Evolutionary conservation across 805 yeast genomes (phyloP), one percentile per base, ranked within the genome.

Genomic region (Torulaspora microellipsoides): DNA sequence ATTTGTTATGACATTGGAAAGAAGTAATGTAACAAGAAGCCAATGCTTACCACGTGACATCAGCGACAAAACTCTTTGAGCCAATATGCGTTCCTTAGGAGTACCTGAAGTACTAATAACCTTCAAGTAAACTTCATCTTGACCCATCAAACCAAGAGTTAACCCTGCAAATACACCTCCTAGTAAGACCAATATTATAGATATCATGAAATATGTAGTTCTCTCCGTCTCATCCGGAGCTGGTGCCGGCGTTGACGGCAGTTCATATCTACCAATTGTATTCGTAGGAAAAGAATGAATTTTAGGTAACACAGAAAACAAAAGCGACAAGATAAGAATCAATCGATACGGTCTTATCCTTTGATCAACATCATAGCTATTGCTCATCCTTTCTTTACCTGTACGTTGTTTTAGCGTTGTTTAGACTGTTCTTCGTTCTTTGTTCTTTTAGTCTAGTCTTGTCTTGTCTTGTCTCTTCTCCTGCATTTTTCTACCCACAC

Each of bases 81-180:
- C 93, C 51, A 80, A 74, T 40, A 68, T 72, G 30, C 83, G 76
- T 62, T 91, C 97, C 5, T 59, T 52, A 1, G 72, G 63, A 11
- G 83, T 81, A n/a, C 99, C 98, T n/a, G 89, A 79, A 36, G 84
- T 79, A 42, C 89, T 81, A 48, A 91, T 83, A 10, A 91, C 99
- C 65, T 87, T 91, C 48, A 91, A 72, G 57, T 90, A 87, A 17
- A 91, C 91, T 65, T 91, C 98, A 64, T 91, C 98, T 65, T 91
- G 98, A 53, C 98, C 98, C 99, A 91, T 91, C 9, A 91, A 75
- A 2, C 93, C 98, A 38, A 91, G 71, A n/a, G 99, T 93, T 34
- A 91, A 72, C 7, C 95, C 95, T 4, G 95, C 95, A 72, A 87
- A 87, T n/a, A 85, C 81, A 53, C 95, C 95, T 46, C 95, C 95